Evolutionary conservation across 2,329 filamentous ascomycete genomes (phyloP).

Genomic region (Didymosphaeria variabile): DNA sequence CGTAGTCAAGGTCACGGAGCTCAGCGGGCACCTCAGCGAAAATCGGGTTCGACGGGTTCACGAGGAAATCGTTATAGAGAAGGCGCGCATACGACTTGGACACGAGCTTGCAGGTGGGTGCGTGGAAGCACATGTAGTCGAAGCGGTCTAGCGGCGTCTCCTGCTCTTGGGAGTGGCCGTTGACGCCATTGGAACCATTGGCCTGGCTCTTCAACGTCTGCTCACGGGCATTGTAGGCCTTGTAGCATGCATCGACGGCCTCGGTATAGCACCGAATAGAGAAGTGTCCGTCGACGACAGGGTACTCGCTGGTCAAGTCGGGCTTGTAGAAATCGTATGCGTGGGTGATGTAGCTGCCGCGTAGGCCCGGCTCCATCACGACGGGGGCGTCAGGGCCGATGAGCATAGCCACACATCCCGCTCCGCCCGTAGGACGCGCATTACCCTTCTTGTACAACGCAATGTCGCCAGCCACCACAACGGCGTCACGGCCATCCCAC

Average conservation of each 20-base stretch:
- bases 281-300: constrained; percentile 62
- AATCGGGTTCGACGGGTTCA: constrained; percentile 56
- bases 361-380: constrained; percentile 59
- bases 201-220: constrained; percentile 55
- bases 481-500: constrained; percentile 62
- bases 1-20: constrained; percentile 57
- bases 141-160: constrained; percentile 62
- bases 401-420: constrained; percentile 64
- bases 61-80: constrained; percentile 62
- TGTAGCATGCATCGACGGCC: constrained; percentile 63
- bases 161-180: constrained; percentile 46
- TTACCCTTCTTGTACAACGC: constrained; percentile 64
- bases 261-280: constrained; percentile 63
- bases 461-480: constrained; percentile 63
- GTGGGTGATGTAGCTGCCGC: constrained; percentile 61
- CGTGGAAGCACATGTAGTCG: constrained; percentile 65
- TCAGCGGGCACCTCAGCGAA: constrained; percentile 61
- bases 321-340: constrained; percentile 66
- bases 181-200: constrained; percentile 45
- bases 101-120: constrained; percentile 64
- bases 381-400: constrained; percentile 61
- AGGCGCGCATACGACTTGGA: constrained; percentile 63
- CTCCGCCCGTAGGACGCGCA: constrained; percentile 62
- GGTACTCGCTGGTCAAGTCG: constrained; percentile 63
- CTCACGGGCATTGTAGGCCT: constrained; percentile 62